phyloP scores from a whole-genome alignment of 2,329 filamentous ascomycete genomes.

The Diaporthe sp. region DNA sequence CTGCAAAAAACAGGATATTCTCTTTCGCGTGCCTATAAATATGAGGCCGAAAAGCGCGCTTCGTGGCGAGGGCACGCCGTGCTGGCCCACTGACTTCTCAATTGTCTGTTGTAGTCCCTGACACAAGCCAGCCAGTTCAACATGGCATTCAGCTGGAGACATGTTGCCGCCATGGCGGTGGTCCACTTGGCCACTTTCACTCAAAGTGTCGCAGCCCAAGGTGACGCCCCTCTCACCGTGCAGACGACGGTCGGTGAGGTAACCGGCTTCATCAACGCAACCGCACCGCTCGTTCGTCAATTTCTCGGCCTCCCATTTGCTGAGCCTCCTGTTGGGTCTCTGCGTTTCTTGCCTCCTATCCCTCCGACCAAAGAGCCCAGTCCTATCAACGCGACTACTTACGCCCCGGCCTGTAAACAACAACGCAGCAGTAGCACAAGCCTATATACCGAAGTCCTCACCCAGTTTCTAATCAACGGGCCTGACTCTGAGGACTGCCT shows the following conservation, averaged over 20 bases:
- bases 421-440: constrained; percentile 7
- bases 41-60: background rate
- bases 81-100: background rate
- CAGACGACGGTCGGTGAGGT: constrained; percentile 13
- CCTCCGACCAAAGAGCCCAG: background rate
- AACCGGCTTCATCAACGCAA: constrained; percentile 14
- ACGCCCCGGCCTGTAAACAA: constrained; percentile 5
- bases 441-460: constrained; percentile 7
- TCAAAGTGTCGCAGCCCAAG: background rate
- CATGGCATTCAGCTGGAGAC: constrained; percentile 6
- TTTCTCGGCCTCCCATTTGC: constrained; percentile 27
- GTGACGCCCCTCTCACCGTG: constrained; percentile 14
- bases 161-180: constrained; percentile 5
- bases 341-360: constrained; percentile 16
- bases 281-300: constrained; percentile 4
- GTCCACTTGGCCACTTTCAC: background rate
- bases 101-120: background rate
- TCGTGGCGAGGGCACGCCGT: too few relatives aligned
- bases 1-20: background rate
- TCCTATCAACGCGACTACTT: background rate
- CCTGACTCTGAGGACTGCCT: constrained; percentile 33
- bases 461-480: constrained; percentile 31
- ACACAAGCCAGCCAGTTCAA: background rate
- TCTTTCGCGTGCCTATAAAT: background rate
- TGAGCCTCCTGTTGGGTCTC: constrained; percentile 14